These are phyloP conservation scores for Claviceps pusilla DNA, from an alignment of 2,329 filamentous ascomycete genomes.

Conservation along the genomic window DNA sequence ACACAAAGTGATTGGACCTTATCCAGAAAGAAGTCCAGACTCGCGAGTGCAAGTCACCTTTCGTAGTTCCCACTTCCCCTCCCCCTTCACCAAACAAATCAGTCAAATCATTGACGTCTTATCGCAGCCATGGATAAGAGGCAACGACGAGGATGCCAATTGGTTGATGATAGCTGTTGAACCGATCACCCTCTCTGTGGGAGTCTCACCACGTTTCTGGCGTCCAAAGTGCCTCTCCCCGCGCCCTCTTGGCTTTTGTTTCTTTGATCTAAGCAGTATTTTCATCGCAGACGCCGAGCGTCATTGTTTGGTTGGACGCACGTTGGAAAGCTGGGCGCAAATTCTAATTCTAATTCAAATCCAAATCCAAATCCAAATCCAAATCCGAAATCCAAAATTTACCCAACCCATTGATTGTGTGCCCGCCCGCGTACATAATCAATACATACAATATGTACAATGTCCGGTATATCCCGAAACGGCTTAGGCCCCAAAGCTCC, in stretches of 20 bases:
- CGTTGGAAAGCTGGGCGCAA: no score
- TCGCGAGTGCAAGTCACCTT: background rate
- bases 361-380: background rate
- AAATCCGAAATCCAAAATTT: background rate
- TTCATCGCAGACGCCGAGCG: background rate
- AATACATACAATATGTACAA: background rate
- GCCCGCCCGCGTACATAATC: background rate
- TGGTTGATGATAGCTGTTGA: background rate
- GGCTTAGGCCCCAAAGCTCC: constrained; percentile 19
- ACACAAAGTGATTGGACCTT: background rate
- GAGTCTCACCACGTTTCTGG: background rate
- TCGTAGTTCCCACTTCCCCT: no score
- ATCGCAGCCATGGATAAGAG: background rate
- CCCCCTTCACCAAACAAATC: no score
- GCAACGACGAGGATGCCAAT: background rate
- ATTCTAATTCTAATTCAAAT: no score
- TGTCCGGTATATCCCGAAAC: constrained; percentile 11
- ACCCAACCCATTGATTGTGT: background rate
- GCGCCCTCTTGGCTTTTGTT: no score
- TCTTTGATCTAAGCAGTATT: background rate
- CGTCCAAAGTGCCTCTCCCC: background rate
- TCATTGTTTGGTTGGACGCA: background rate
- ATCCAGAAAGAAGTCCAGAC: background rate
- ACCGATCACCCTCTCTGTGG: background rate
- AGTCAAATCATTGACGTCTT: no score